phyloP scores from a whole-genome alignment of 331 rosid species.

The Quercus tomentella region DNA sequence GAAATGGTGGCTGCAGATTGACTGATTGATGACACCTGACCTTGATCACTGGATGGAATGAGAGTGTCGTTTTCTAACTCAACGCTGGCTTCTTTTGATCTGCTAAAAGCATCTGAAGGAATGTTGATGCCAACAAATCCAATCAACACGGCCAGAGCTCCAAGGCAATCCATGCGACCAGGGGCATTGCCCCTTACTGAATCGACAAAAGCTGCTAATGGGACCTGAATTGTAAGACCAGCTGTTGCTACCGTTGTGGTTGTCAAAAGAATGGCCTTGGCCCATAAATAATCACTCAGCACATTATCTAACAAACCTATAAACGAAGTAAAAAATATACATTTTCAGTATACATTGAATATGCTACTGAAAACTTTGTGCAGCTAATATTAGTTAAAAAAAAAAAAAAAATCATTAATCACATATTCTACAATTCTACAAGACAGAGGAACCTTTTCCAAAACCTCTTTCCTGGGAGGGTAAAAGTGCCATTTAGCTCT shows the following conservation, averaged over 20 bases:
- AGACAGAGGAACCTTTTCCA: neutral
- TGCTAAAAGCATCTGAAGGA: slow-evolving; percentile 50
- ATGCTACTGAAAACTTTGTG: neutral
- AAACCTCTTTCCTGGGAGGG: neutral
- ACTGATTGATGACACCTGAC: slow-evolving; percentile 16
- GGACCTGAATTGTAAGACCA: slow-evolving; percentile 93
- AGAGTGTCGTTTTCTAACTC: slow-evolving; percentile 43
- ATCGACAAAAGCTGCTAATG: slow-evolving; percentile 87
- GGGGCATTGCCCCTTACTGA: slow-evolving; percentile 78
- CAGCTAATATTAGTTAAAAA: too few relatives aligned
- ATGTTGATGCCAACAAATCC: slow-evolving; percentile 86
- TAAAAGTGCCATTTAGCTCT: neutral
- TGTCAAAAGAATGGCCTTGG: slow-evolving; percentile 95
- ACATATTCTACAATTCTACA: neutral
- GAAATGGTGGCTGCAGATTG: slow-evolving; percentile 24
- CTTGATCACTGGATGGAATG: slow-evolving; percentile 13
- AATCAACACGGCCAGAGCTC: slow-evolving; percentile 76
- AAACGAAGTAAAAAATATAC: slow-evolving; percentile 1
- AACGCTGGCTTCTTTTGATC: slow-evolving; percentile 32
- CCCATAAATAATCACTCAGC: slow-evolving; percentile 93
- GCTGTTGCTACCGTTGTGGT: slow-evolving; percentile 96
- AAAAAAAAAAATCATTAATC: too few relatives aligned
- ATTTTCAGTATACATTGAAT: slow-evolving; percentile 2
- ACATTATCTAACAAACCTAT: slow-evolving; percentile 91
- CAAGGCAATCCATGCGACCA: slow-evolving; percentile 67